These are phyloP conservation scores for Phytophthora parvispora DNA, from an alignment of 352 stramenopile genomes.

Conservation along the genomic window DNA sequence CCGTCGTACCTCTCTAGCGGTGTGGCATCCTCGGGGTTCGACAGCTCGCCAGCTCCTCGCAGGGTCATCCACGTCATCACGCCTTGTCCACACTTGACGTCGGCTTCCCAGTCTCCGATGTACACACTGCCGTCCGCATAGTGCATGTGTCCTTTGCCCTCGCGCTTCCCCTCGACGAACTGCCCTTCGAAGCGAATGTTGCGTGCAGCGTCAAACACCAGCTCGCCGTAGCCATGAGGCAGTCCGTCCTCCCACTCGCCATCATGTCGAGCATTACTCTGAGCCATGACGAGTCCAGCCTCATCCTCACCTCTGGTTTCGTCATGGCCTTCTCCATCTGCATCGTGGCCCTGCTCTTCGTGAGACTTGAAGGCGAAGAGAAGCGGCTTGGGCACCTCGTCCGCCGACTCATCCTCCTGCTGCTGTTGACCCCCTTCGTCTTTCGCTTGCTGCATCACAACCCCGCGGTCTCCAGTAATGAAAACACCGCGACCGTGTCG, in stretches of 20 bases:
- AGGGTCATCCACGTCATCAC: conserved; percentile 79
- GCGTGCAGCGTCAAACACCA: conserved; percentile 77
- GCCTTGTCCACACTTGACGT: conserved; percentile 79
- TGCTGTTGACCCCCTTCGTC: neutral
- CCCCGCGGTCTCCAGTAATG: conserved; percentile 41
- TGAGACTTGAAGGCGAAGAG: conserved; percentile 40
- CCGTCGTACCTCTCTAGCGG: conserved; percentile 77
- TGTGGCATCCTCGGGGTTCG: conserved; percentile 12
- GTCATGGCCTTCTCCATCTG: conserved; percentile 4
- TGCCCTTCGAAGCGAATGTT: conserved; percentile 71
- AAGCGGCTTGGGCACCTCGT: conserved; percentile 19
- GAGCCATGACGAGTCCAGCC: conserved; percentile 20
- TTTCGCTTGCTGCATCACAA: conserved; percentile 7
- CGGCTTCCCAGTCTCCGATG: conserved; percentile 71
- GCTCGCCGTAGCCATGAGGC: conserved; percentile 71
- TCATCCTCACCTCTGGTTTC: neutral
- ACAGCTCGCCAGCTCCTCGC: neutral
- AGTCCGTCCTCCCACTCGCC: conserved; percentile 82
- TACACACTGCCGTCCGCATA: conserved; percentile 78
- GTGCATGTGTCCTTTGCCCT: conserved; percentile 72
- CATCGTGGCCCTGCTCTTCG: neutral
- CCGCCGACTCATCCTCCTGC: neutral
- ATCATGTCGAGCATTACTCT: conserved; percentile 78
- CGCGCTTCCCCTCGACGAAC: conserved; percentile 58
- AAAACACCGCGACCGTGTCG: conserved; percentile 86